phyloP scores from a whole-genome alignment of 2,329 filamentous ascomycete species.

The Plectosphaerella cucumerina region DNA sequence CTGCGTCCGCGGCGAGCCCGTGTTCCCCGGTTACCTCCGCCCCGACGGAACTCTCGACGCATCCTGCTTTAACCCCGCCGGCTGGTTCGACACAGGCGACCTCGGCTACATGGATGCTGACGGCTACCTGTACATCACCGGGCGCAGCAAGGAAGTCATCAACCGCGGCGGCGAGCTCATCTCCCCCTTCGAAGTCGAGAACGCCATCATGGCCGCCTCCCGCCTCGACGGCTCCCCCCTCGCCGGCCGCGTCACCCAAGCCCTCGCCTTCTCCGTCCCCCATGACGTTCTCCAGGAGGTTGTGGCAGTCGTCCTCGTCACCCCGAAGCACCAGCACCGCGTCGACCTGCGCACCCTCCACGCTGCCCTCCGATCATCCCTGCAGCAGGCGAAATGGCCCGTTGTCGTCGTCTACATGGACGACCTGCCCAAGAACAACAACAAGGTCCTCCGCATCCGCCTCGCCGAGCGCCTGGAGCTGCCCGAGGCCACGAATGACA shows the following conservation, averaged over 20 bases:
- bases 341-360: conserved; percentile 46
- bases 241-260: conserved; percentile 40
- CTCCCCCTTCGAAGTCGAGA: conserved; percentile 55
- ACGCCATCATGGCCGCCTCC: conserved; percentile 46
- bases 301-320: conserved; percentile 48
- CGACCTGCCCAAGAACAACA: conserved; percentile 49
- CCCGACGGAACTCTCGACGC: conserved; percentile 37
- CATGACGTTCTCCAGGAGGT: conserved; percentile 53
- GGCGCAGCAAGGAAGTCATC: conserved; percentile 52
- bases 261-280: conserved; percentile 47
- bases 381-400: conserved; percentile 51
- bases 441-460: conserved; percentile 53
- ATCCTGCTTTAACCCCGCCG: conserved; percentile 39
- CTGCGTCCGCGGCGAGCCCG: conserved; percentile 45
- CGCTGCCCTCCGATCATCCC: conserved; percentile 36
- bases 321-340: conserved; percentile 34
- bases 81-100: conserved; percentile 53
- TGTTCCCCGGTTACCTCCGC: conserved; percentile 45
- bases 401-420: conserved; percentile 50
- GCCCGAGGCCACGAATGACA: conserved; percentile 38
- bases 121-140: conserved; percentile 50
- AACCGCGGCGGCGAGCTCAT: conserved; percentile 57
- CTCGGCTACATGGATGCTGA: conserved; percentile 47
- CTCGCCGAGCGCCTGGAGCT: conserved; percentile 43
- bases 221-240: conserved; percentile 35